Evolutionary conservation across 192 early-diverging fungal species (phyloP), one percentile per base, ranked within the genome.

Genomic region (Coemansia sp.): DNA sequence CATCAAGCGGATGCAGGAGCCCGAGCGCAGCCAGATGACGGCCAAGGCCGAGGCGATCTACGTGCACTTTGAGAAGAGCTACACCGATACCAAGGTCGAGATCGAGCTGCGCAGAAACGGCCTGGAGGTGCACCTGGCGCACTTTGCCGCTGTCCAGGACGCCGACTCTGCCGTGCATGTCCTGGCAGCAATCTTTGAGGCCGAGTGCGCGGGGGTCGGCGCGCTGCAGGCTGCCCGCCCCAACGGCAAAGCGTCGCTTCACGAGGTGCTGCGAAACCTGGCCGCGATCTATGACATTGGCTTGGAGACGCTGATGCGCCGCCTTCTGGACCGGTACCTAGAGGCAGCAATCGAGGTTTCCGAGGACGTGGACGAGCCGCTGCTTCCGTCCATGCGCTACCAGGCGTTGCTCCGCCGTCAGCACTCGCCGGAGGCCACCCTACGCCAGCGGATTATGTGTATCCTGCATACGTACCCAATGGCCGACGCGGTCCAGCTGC

Each of bases 371-470:
- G 43, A 36, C 12, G 44, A 44, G 22, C 38, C 54, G 18, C 52
- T 44, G 35, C 52, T 72, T 10, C 68, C 68, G 7, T 72, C 68
- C 16, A 47, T 50, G 5, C 52, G 68, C 7, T 72, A 65, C 38
- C 62, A 53, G 13, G 52, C 51, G 13, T 51, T 56, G 10, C 39
- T 65, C 23, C 48, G 53, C 14, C 33, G 36, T 18, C 31, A 42
- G 19, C 47, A 62, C 44, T 69, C 66, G 37, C 25, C 35, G 36
- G 65, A 78, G 59, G 45, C 64, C 19, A 23, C 52, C 4, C 27
- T 80, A 20, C 80, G 79, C 21, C 60, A 63, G 20, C 65, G 76
- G 5, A 67, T 85, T 29, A 25, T 77, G 41, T 78, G 77, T 41
- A 69, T 83, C 7, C 62, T 83, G 13, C 47, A 62, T 14, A 47